A percentile compares a stretch with the other conserved stretches of the same genome.
These are phyloP conservation scores for Quercus tomentella DNA, from an alignment of 331 rosid species.

Conservation along the genomic window DNA sequence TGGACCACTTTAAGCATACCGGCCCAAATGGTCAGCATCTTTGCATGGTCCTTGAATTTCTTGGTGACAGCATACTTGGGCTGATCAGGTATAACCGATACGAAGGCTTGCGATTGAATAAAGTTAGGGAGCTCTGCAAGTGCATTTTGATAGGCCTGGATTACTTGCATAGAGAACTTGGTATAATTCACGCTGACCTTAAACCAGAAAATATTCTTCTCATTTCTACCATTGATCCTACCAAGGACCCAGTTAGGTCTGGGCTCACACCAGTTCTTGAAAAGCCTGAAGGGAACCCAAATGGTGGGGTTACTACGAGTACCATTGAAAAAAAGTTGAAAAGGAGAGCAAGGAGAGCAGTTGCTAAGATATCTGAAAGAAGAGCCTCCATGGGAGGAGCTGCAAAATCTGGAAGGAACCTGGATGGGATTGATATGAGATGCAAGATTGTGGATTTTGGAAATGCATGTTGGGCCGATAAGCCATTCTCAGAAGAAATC, in stretches of 20 bases:
- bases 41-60: conserved; percentile 97
- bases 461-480: conserved; percentile 88
- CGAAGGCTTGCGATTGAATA: conserved; percentile 65
- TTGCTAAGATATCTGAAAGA: conserved; percentile 81
- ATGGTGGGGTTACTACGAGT: conserved; percentile 64
- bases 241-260: conserved; percentile 82
- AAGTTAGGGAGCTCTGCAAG: conserved; percentile 88
- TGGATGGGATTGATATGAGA: conserved; percentile 70
- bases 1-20: conserved; percentile 86
- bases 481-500: conserved; percentile 74
- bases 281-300: conserved; percentile 72
- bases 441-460: conserved; percentile 98
- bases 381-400: conserved; percentile 66
- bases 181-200: conserved; percentile 86
- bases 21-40: conserved; percentile 98
- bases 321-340: conserved; percentile 77
- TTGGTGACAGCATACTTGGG: conserved; percentile 94
- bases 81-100: conserved; percentile 72
- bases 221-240: conserved; percentile 66
- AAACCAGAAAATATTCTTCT: conserved; percentile 97
- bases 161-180: conserved; percentile 88
- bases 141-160: conserved; percentile 79
- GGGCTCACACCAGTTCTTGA: conserved; percentile 66
- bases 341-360: conserved; percentile 82
- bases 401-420: conserved; percentile 51